A percentile compares a stretch with the other conserved stretches of the same genome.
These are phyloP conservation scores for Aquilaria malaccensis DNA, from an alignment of 345 rosid genomes.

Conservation along the genomic window DNA sequence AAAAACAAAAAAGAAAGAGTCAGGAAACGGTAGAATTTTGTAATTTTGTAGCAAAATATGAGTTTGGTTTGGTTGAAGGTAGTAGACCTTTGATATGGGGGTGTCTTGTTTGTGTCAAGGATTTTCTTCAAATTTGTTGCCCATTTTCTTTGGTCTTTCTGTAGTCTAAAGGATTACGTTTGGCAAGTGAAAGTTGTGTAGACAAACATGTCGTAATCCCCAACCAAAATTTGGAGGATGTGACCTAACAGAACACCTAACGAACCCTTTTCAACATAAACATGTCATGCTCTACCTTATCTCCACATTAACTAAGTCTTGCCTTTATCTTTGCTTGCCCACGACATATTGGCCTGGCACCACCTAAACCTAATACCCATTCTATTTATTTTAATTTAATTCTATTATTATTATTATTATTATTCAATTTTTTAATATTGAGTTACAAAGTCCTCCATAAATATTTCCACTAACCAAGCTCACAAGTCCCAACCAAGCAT, in stretches of 20 bases:
- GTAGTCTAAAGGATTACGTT: too few species aligned
- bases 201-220: constrained; percentile 6
- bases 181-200: too few species aligned
- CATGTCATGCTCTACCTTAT: constrained; percentile 8
- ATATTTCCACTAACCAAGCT: constrained; percentile 15
- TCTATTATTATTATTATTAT: neutral
- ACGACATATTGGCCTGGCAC: neutral
- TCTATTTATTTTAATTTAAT: neutral
- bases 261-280: constrained; percentile 1
- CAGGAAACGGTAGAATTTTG: too few species aligned
- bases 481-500: constrained; percentile 21
- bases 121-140: too few species aligned
- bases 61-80: too few species aligned
- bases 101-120: neutral
- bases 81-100: too few species aligned
- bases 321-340: neutral
- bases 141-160: too few species aligned
- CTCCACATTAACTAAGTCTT: neutral
- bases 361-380: neutral
- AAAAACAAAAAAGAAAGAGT: too few species aligned
- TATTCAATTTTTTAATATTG: neutral
- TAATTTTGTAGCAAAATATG: too few species aligned
- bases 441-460: neutral
- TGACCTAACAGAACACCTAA: constrained; percentile 4
- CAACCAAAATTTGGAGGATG: constrained; percentile 3